Evolutionary conservation across 1,284 basidiomycete genomes (phyloP).

Genomic region (Fistulinella cinereoalba): DNA sequence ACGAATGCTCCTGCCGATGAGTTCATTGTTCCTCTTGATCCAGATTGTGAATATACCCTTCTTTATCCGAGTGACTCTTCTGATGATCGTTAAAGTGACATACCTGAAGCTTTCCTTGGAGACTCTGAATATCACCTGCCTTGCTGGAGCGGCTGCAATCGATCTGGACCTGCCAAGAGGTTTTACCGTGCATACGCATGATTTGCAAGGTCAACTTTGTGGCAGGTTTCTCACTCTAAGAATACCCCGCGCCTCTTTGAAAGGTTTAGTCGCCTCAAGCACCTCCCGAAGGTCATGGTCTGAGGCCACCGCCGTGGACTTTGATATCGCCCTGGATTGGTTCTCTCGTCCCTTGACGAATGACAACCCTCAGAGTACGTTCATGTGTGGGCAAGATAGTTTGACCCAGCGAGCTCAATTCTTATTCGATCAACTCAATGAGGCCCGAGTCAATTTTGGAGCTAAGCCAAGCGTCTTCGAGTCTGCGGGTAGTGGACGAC

Average conservation of each 20-base stretch:
- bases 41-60: slow-evolving; percentile 60
- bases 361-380: slow-evolving; percentile 60
- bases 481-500: slow-evolving; percentile 1
- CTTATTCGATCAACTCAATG: slow-evolving; percentile 45
- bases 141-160: slow-evolving; percentile 50
- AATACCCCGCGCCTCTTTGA: slow-evolving; percentile 47
- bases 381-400: slow-evolving; percentile 70
- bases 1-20: slow-evolving; percentile 78
- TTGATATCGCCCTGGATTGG: slow-evolving; percentile 64
- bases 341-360: slow-evolving; percentile 60
- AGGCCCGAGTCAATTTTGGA: slow-evolving; percentile 13
- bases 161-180: slow-evolving; percentile 60
- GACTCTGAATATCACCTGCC: slow-evolving; percentile 54
- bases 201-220: slow-evolving; percentile 65
- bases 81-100: slow-evolving; percentile 15
- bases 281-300: slow-evolving; percentile 55
- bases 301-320: slow-evolving; percentile 56
- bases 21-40: slow-evolving; percentile 60
- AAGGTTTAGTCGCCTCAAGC: slow-evolving; percentile 45
- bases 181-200: slow-evolving; percentile 66
- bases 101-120: slow-evolving; percentile 64
- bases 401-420: slow-evolving; percentile 61
- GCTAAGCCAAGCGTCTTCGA: not conserved
- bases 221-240: slow-evolving; percentile 57
- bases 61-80: not conserved